Evolutionary conservation across 441 rosid genomes (phyloP), one percentile per base, ranked within the genome.

Genomic region (Codiaeum variegatum): DNA sequence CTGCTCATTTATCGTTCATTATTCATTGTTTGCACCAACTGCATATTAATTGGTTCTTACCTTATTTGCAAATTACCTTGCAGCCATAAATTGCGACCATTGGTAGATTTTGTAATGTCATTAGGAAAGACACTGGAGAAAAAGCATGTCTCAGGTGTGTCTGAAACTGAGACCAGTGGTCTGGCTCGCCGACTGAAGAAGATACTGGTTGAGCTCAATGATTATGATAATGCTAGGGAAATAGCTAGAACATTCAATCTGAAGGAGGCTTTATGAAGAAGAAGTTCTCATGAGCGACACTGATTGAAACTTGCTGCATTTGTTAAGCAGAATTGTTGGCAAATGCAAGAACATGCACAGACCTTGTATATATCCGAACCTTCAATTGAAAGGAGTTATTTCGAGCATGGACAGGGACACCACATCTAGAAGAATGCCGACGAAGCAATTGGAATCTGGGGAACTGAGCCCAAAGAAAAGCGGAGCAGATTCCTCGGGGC

Each of bases 171-270:
- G 82, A 83, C 84, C 2, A 81, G 82, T 73, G 91, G 86, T 62
- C 96, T 94, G 65, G 96, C 97, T n/a, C 87, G 96, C 62, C 80
- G 96, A 69, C 63, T 94, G 84, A 92, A 90, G 90, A 91, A 81
- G 86, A 81, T 92, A 88, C 83, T 92, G 66, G 98, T 92, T 11
- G 97, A 89, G 65, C 90, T 92, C 82, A 88, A 92, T 19, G 96
- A 94, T 73, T 94, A 94, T 31, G 97, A 94, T 79, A 80, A 73
- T 70, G 99, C 99, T 12, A 81, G 97, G 80, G 89, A 86, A 71
- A 75, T 88, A 73, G 91, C 88, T 34, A 91, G 82, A 77, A 81
- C 90, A 74, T 94, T 94, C 69, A 78, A 79, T 73, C 89, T 94
- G 18, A 89, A 81, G 83, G 98, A 94, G 85, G 98, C 98, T 29